Percentiles rank a stretch among this genome's conserved stretches.
Conservation (phyloP, 352 stramenopile species). For the Phytophthora meadii region DNA sequence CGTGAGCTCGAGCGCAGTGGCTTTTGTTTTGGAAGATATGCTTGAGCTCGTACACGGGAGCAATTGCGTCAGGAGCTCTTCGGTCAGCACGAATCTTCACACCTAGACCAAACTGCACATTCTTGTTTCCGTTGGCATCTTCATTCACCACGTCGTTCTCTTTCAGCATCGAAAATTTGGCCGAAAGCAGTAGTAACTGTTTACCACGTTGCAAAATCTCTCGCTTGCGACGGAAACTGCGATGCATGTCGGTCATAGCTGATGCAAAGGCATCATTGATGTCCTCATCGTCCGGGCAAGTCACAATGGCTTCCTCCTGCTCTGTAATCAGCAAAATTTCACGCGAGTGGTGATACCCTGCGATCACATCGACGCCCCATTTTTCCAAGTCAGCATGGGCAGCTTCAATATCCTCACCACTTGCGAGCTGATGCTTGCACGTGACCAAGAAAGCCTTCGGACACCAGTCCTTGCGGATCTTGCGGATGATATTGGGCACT, state of each 20-base stretch:
- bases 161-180: constrained; percentile 91
- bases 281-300: constrained; percentile 74
- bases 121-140: constrained; percentile 88
- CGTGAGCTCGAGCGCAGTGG: constrained; percentile 74
- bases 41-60: constrained; percentile 84
- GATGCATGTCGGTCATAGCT: constrained; percentile 76
- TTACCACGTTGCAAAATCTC: constrained; percentile 85
- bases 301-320: constrained; percentile 84
- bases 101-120: constrained; percentile 81
- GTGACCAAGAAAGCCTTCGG: constrained; percentile 83
- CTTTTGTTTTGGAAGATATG: constrained; percentile 89
- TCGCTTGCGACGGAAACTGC: constrained; percentile 73
- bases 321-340: constrained; percentile 85
- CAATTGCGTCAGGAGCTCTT: constrained; percentile 43
- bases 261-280: constrained; percentile 85
- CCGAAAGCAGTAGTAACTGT: constrained; percentile 77
- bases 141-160: constrained; percentile 87
- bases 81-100: constrained; percentile 82
- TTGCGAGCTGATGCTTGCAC: constrained; percentile 78
- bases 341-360: constrained; percentile 63
- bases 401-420: constrained; percentile 72
- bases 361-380: constrained; percentile 84
- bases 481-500: constrained; percentile 80
- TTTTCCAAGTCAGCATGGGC: constrained; percentile 79
- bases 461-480: constrained; percentile 84